A percentile compares a stretch with the other conserved stretches of the same genome.
phyloP scores from a whole-genome alignment of 805 yeast genomes.

The Debaryomyces maramus region DNA sequence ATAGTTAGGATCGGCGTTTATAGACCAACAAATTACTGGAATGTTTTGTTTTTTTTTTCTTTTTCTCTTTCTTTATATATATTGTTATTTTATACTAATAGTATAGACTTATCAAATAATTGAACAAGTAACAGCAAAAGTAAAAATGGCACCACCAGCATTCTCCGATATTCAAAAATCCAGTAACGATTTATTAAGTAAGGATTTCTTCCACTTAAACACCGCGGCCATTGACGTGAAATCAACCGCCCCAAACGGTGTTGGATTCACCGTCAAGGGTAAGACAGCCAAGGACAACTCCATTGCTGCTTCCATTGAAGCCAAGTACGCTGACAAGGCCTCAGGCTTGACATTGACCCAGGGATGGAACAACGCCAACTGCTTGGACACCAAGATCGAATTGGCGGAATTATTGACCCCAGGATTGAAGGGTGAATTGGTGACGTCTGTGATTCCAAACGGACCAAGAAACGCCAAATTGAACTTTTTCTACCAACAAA shows the following conservation, averaged over 20 bases:
- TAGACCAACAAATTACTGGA: not conserved
- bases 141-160: constrained; percentile 66
- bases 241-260: constrained; percentile 96
- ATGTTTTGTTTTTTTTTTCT: constrained; percentile 1
- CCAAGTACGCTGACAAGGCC: constrained; percentile 89
- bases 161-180: constrained; percentile 92
- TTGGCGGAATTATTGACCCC: constrained; percentile 89
- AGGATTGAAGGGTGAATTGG: constrained; percentile 90
- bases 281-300: constrained; percentile 78
- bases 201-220: constrained; percentile 90
- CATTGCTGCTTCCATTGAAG: constrained; percentile 85
- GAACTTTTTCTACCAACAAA: constrained; percentile 88
- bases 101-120: constrained; percentile 1
- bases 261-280: constrained; percentile 90
- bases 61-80: constrained; percentile 3
- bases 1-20: not conserved
- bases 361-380: constrained; percentile 96
- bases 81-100: constrained; percentile 1
- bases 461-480: constrained; percentile 85
- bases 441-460: constrained; percentile 82
- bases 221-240: constrained; percentile 87
- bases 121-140: constrained; percentile 1
- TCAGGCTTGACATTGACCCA: constrained; percentile 92
- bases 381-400: constrained; percentile 90
- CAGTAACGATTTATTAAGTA: constrained; percentile 84